These are phyloP conservation scores for Monosporascus cannonballus DNA, from an alignment of 2,329 filamentous ascomycete genomes.

Conservation along the genomic window DNA sequence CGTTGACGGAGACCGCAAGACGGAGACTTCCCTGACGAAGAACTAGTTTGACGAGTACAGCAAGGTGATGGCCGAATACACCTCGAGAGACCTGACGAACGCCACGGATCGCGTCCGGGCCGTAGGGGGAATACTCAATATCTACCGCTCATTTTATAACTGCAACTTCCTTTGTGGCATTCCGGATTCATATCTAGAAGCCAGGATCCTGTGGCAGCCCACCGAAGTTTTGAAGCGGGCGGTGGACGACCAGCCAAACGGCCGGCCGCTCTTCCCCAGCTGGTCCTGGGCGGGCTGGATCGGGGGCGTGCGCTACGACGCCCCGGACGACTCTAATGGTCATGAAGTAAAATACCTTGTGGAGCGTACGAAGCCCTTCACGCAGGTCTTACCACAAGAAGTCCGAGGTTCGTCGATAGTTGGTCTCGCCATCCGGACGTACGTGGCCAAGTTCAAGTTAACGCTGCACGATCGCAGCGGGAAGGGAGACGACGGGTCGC, in stretches of 20 bases:
- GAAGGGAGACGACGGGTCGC: not conserved
- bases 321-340: not conserved
- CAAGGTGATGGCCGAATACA: constrained; percentile 4
- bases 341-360: not conserved
- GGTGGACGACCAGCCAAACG: not conserved
- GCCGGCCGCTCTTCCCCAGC: constrained; percentile 1
- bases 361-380: no score
- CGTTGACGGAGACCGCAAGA: no score
- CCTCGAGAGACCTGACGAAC: constrained; percentile 2
- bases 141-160: not conserved
- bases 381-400: no score
- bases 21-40: no score
- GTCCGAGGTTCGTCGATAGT: not conserved
- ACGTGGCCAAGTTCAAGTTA: not conserved
- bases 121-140: not conserved
- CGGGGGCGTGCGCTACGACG: not conserved
- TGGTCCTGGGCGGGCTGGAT: constrained; percentile 6
- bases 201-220: constrained; percentile 2
- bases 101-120: constrained; percentile 2
- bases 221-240: not conserved
- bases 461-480: not conserved
- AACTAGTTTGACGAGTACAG: constrained; percentile 1
- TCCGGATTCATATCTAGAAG: not conserved
- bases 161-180: not conserved
- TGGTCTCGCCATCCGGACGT: not conserved